phyloP scores from a whole-genome alignment of 768 basidiomycete species.

The Suillus subluteus region DNA sequence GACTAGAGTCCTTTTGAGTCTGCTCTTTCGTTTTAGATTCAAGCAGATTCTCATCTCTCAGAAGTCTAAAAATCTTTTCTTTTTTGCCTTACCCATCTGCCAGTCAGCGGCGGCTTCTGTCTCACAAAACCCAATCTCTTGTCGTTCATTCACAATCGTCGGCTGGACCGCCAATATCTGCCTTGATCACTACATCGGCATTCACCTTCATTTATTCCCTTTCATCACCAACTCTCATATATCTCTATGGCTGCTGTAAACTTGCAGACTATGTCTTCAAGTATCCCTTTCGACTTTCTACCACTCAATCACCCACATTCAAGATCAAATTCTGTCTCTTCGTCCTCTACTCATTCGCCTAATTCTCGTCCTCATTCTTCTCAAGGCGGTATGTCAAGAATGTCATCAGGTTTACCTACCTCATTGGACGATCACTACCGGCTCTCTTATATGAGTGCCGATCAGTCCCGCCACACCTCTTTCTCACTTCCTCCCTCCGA shows the following conservation, averaged over 20 bases:
- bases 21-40: conserved; percentile 2
- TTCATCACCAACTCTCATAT: conserved; percentile 14
- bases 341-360: conserved; percentile 72
- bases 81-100: conserved; percentile 1
- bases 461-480: conserved; percentile 51
- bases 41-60: conserved; percentile 6
- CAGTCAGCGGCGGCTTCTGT: not conserved
- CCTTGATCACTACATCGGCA: conserved; percentile 34
- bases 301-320: conserved; percentile 67
- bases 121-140: not conserved
- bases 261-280: conserved; percentile 71
- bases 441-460: conserved; percentile 54
- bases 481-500: conserved; percentile 44
- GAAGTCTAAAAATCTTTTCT: conserved; percentile 2
- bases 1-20: not conserved
- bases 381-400: conserved; percentile 61
- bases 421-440: conserved; percentile 74
- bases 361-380: conserved; percentile 80
- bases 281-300: conserved; percentile 72
- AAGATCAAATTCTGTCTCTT: conserved; percentile 78
- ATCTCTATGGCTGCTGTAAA: conserved; percentile 70
- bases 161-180: conserved; percentile 61
- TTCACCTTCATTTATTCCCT: conserved; percentile 40
- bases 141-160: conserved; percentile 27
- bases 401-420: conserved; percentile 53